A percentile compares a stretch with the other conserved stretches of the same genome.
These are phyloP conservation scores for Irpex sp. DNA, from an alignment of 1,284 basidiomycete species.

Conservation along the genomic window DNA sequence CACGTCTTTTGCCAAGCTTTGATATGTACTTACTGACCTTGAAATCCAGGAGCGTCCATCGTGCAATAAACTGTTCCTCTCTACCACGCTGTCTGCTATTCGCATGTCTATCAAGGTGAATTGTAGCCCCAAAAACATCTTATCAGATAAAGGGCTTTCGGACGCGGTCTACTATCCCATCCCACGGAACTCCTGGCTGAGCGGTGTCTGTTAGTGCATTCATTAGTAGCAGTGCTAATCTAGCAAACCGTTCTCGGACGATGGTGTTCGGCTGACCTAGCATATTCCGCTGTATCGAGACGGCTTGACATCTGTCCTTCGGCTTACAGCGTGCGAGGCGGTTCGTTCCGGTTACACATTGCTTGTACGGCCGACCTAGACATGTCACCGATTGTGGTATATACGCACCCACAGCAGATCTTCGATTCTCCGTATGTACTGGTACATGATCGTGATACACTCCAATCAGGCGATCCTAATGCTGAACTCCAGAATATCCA, in stretches of 20 bases:
- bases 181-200: no score
- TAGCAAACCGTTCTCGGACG: no score
- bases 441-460: neutral
- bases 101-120: no score
- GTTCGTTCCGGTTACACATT: neutral
- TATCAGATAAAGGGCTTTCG: neutral
- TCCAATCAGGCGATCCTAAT: neutral
- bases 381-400: neutral
- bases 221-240: no score
- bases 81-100: neutral
- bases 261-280: no score
- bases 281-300: no score
- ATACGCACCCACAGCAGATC: neutral
- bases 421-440: neutral
- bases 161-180: neutral
- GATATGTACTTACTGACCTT: neutral
- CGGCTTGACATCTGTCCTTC: neutral
- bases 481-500: no score
- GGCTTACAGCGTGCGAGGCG: neutral
- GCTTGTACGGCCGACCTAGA: neutral
- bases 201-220: no score
- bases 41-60: neutral
- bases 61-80: neutral
- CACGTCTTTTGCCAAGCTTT: neutral
- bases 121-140: no score